Percentiles rank a stretch among this genome's conserved stretches.
These are phyloP conservation scores for Elsinoe fawcettii DNA, from an alignment of 2,329 filamentous ascomycete species.

Conservation along the genomic window DNA sequence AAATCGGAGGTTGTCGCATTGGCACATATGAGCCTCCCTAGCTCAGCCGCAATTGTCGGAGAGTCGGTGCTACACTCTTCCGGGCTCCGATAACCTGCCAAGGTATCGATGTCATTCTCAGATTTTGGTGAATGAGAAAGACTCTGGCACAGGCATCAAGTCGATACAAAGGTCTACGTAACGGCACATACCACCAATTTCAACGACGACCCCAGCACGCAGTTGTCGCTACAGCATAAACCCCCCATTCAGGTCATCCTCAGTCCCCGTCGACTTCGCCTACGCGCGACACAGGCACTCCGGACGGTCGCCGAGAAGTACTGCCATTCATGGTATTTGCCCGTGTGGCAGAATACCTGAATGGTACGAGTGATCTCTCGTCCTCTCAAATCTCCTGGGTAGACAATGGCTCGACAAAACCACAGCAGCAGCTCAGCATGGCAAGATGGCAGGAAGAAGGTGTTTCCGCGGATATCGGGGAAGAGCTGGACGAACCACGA, in stretches of 20 bases:
- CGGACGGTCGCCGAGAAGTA: conserved; percentile 17
- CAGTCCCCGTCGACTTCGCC: too few relatives aligned
- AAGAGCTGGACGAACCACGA: conserved; percentile 30
- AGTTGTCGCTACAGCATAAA: too few relatives aligned
- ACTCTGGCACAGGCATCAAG: too few relatives aligned
- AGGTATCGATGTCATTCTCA: conserved; percentile 10
- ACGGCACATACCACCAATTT: too few relatives aligned
- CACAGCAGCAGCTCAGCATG: background rate
- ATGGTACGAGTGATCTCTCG: conserved; percentile 22
- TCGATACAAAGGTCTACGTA: too few relatives aligned
- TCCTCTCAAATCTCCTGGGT: conserved; percentile 22
- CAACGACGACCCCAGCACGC: too few relatives aligned
- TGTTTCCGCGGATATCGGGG: conserved; percentile 26
- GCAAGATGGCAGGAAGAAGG: conserved; percentile 30
- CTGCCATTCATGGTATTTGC: conserved; percentile 41
- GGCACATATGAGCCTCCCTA: too few relatives aligned
- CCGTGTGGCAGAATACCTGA: conserved; percentile 41
- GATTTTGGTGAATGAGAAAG: background rate
- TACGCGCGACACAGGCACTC: background rate
- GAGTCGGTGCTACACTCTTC: background rate
- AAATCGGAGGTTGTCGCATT: too few relatives aligned
- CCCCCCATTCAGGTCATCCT: background rate
- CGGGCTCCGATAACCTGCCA: background rate
- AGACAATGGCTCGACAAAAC: conserved; percentile 17
- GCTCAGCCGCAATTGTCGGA: background rate